Percentiles rank a stretch among this genome's conserved stretches.
Conservation (phyloP, 257 asterid species). For the Salvia miltiorrhiza region DNA sequence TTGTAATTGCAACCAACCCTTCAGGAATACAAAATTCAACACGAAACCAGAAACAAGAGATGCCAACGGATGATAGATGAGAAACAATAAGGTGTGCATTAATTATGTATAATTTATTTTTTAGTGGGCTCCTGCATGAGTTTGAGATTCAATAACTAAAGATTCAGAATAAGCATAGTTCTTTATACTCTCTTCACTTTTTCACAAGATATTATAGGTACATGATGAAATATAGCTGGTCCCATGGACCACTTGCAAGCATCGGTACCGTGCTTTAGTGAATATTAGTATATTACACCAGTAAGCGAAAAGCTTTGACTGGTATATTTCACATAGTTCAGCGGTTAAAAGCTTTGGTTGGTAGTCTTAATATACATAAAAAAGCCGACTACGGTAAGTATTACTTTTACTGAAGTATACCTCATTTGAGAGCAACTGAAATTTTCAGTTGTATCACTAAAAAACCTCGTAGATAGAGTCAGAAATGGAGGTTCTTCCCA, state of each 20-base stretch:
- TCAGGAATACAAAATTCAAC: not conserved
- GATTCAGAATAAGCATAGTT: not conserved
- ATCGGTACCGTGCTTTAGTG: not conserved
- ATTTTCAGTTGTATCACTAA: not conserved
- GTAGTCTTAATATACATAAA: not conserved
- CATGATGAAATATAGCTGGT: not conserved
- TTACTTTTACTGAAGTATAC: not conserved
- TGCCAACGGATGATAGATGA: not conserved
- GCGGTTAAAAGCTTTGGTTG: not conserved
- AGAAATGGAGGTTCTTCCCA: not conserved
- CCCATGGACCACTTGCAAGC: conserved; percentile 6
- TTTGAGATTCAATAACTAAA: not conserved
- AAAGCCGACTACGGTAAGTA: not conserved
- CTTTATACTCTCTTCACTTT: not conserved
- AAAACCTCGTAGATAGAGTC: conserved; percentile 2
- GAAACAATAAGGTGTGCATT: not conserved
- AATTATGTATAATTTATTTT: not conserved
- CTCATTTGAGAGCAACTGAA: not conserved
- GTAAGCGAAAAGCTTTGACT: not conserved
- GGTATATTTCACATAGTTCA: not conserved
- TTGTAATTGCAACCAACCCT: not conserved
- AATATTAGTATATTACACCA: not conserved
- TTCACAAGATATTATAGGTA: not conserved
- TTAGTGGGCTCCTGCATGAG: not conserved
- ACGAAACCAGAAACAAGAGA: not conserved